phyloP scores from a whole-genome alignment of 495 filamentous ascomycete genomes.

The Apiosordaria backusii region DNA sequence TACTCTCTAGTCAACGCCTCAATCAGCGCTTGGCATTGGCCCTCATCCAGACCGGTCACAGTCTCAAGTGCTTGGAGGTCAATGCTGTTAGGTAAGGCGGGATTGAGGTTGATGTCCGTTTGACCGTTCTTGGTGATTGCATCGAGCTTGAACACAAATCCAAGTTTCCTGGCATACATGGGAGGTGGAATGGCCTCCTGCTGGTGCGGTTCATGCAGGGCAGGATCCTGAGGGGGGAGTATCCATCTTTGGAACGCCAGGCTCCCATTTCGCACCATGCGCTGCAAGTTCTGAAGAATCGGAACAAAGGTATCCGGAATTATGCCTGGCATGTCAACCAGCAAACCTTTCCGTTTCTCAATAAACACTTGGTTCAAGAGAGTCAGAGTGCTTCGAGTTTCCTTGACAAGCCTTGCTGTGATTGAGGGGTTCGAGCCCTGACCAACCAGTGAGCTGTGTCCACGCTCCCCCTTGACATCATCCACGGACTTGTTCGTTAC shows the following conservation, averaged over 20 bases:
- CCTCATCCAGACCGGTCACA: slow-evolving; percentile 15
- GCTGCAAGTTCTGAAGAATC: slow-evolving; percentile 33
- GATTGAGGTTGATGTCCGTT: not conserved
- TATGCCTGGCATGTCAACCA: slow-evolving; percentile 31
- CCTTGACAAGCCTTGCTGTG: slow-evolving; percentile 4
- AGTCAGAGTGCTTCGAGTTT: not conserved
- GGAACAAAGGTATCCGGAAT: slow-evolving; percentile 34
- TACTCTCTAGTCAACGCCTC: slow-evolving; percentile 53
- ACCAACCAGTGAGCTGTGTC: slow-evolving; percentile 15
- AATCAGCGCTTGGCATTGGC: slow-evolving; percentile 56
- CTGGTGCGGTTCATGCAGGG: too few relatives aligned
- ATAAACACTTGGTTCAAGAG: slow-evolving; percentile 11
- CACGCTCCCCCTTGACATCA: not conserved
- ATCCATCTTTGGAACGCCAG: slow-evolving; percentile 23
- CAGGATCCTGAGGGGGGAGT: slow-evolving; percentile 34
- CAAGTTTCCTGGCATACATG: not conserved
- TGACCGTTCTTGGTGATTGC: too few relatives aligned
- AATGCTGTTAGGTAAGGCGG: not conserved
- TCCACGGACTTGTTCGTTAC: slow-evolving; percentile 40
- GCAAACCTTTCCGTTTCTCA: slow-evolving; percentile 8
- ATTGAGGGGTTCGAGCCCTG: slow-evolving; percentile 5
- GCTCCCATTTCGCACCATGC: slow-evolving; percentile 23
- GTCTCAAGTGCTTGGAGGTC: not conserved
- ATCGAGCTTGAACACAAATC: too few relatives aligned
- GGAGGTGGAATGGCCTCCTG: too few relatives aligned